Evolutionary conservation across 805 yeast genomes (phyloP), one percentile per base, ranked within the genome.

Genomic region (Cephaloascus albidus): DNA sequence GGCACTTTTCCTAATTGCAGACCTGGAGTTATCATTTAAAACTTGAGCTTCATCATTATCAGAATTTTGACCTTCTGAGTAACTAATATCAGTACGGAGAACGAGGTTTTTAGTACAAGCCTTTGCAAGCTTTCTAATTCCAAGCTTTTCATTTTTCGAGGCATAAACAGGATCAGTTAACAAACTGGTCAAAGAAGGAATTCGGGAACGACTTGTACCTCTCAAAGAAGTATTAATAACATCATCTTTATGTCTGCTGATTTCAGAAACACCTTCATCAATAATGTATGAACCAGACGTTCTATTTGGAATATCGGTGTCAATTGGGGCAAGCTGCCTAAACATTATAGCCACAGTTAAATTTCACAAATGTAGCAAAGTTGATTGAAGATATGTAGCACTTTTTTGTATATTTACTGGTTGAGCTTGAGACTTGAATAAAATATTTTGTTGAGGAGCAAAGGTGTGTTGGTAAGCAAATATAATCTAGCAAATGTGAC

Each of bases 61-160:
- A 23, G 28, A 23, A 23, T 23, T 23, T 23, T 23, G 28, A 23
- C 28, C 12, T 23, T 23, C 28, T 23, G 12, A 23, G 12, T 23
- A 23, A 23, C 12, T 23, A n/a, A 14, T 26, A n/a, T 14, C 18
- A 15, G 23, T 38, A 6, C 46, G 30, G 4, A 36, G 31, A 18
- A 43, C 41, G 2, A 43, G 26, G 20, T 32, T 39, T 33, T 39
- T 35, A 3, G 51, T 41, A 20, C 38, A 46, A 18, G 35, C 38
- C 30, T 37, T 48, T 6, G 50, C 50, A n/a, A 45, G 27, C 28
- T 38, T 40, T 40, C 47, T 43, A 10, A 46, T 36, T 5, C 48
- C 44, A 4, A 35, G 17, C 20, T 40, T 38, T n/a, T 46, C 49
- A 27, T 20, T 8, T 18, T 32, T 33, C 36, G 19, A 18, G 20